Evolutionary conservation across 2,329 filamentous ascomycete species (phyloP).

Genomic region (Aspergillus carbonarius): DNA sequence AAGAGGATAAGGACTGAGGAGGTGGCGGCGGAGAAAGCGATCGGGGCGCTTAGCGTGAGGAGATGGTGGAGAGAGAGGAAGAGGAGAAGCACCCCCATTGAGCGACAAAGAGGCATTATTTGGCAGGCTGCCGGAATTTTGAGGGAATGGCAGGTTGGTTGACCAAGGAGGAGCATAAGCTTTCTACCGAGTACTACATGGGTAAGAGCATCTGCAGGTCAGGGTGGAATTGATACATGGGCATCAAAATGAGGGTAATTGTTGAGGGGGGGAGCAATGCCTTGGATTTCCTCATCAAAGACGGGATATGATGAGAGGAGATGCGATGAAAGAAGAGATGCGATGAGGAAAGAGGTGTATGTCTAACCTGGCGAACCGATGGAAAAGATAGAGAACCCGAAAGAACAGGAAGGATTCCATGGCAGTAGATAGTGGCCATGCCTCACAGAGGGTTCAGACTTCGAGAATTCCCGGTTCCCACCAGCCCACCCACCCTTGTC

Average conservation of each 20-base stretch:
- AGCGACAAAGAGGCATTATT: not conserved
- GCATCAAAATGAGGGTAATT: too few species aligned
- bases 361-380: not conserved
- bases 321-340: not conserved
- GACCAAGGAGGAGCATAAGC: constrained; percentile 1
- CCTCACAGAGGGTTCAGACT: not conserved
- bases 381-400: not conserved
- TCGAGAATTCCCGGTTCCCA: constrained; percentile 5
- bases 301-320: not conserved
- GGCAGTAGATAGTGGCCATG: not conserved
- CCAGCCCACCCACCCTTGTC: not conserved
- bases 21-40: constrained; percentile 4
- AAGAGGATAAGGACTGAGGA: not conserved
- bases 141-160: not conserved
- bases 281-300: not conserved
- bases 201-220: not conserved
- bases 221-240: not conserved
- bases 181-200: not conserved
- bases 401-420: constrained; percentile 1
- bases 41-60: constrained; percentile 4
- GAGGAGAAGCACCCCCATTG: not conserved
- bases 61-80: not conserved
- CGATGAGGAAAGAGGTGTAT: not conserved
- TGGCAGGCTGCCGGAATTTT: not conserved
- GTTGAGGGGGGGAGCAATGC: too few species aligned